Evolutionary conservation across 805 yeast species (phyloP).

Genomic region (Candida peoriensis): DNA sequence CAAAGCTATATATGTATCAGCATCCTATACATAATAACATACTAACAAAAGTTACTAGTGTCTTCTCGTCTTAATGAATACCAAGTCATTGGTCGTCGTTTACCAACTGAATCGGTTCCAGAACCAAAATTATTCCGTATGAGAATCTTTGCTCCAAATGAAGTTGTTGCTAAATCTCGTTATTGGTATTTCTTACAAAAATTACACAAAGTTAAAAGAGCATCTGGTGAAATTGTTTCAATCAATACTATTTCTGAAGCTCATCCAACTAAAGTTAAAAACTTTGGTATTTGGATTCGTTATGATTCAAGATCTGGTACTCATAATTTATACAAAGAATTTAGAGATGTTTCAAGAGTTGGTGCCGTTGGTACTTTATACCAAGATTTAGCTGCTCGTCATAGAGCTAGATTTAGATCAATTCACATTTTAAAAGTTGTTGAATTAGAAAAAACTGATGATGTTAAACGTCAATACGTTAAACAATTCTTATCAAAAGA

Average conservation of each 20-base stretch:
- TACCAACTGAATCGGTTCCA: slow-evolving; percentile 98
- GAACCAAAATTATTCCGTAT: slow-evolving; percentile 99
- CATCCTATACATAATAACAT: not conserved
- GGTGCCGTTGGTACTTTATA: slow-evolving; percentile 98
- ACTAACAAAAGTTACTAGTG: not conserved
- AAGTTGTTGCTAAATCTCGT: slow-evolving; percentile 99
- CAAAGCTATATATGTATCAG: no score
- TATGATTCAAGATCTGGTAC: slow-evolving; percentile 99
- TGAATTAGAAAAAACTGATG: slow-evolving; percentile 95
- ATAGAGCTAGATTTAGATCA: slow-evolving; percentile 99
- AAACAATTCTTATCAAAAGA: slow-evolving; percentile 93
- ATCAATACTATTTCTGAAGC: slow-evolving; percentile 88
- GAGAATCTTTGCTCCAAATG: slow-evolving; percentile 99
- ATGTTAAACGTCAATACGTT: slow-evolving; percentile 98
- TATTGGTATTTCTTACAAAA: slow-evolving; percentile 99
- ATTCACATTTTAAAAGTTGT: slow-evolving; percentile 99
- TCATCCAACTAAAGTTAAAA: slow-evolving; percentile 98
- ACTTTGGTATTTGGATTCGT: slow-evolving; percentile 99
- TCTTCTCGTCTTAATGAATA: slow-evolving; percentile 92
- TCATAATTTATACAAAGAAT: slow-evolving; percentile 99
- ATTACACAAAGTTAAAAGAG: slow-evolving; percentile 99
- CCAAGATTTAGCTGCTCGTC: slow-evolving; percentile 99
- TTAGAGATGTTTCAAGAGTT: slow-evolving; percentile 98
- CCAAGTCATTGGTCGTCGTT: slow-evolving; percentile 99
- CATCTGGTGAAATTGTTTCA: slow-evolving; percentile 98